Evolutionary conservation across 2,329 filamentous ascomycete species (phyloP).

Genomic region (Chaetomium globosum): DNA sequence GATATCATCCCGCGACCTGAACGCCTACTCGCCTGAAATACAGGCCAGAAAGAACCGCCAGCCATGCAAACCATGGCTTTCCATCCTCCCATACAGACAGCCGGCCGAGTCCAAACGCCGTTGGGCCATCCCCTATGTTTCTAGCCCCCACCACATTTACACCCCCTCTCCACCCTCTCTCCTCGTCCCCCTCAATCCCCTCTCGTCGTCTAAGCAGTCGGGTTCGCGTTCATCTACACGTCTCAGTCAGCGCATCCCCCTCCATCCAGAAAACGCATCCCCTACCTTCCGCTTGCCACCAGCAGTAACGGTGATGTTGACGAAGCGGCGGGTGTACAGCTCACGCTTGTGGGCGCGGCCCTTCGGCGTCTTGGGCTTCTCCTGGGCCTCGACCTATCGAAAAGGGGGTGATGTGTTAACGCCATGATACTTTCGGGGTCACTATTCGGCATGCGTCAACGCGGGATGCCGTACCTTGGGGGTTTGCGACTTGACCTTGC

Average conservation of each 20-base stretch:
- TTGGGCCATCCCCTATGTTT: slow-evolving; percentile 12
- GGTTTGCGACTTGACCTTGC: slow-evolving; percentile 97
- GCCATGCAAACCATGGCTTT: slow-evolving; percentile 14
- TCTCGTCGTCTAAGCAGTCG: slow-evolving; percentile 31
- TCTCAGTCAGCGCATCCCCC: slow-evolving; percentile 7
- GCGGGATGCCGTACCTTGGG: slow-evolving; percentile 64
- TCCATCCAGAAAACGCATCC: slow-evolving; percentile 5
- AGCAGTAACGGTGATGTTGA: slow-evolving; percentile 88
- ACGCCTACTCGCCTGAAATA: slow-evolving; percentile 33
- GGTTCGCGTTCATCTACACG: slow-evolving; percentile 40
- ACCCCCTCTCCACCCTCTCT: neutral
- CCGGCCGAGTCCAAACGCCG: slow-evolving; percentile 28
- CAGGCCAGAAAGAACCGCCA: slow-evolving; percentile 24
- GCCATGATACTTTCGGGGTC: neutral
- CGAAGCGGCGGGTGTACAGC: slow-evolving; percentile 95
- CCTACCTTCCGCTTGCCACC: slow-evolving; percentile 97
- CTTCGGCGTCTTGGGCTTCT: slow-evolving; percentile 97
- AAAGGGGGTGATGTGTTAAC: neutral
- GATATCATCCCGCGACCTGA: slow-evolving; percentile 33
- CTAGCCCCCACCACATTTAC: neutral
- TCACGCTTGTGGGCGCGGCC: slow-evolving; percentile 97
- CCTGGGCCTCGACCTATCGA: slow-evolving; percentile 75
- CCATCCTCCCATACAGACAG: slow-evolving; percentile 13
- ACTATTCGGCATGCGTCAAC: neutral
- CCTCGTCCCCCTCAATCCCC: neutral